Percentiles rank a stretch among this genome's conserved stretches.
These are phyloP conservation scores for Magnusiomyces suaveolens DNA, from an alignment of 1,139 yeast genomes.

Conservation along the genomic window DNA sequence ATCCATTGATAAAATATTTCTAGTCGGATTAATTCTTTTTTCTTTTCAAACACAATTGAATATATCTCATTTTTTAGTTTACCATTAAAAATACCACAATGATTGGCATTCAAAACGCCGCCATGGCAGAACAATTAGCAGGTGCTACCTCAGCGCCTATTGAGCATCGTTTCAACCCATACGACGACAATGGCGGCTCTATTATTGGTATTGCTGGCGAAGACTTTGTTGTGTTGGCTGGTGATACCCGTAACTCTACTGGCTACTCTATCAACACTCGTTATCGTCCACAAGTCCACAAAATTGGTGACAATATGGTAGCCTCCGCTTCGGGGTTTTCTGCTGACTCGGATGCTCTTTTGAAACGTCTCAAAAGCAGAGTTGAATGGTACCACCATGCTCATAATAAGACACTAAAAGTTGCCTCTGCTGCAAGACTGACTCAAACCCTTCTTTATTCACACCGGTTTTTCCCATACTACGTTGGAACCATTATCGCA, in stretches of 20 bases:
- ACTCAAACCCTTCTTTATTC: conserved; percentile 86
- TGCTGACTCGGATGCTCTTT: conserved; percentile 85
- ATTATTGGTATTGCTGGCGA: conserved; percentile 95
- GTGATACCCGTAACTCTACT: conserved; percentile 92
- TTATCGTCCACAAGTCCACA: conserved; percentile 81
- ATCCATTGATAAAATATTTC: no score
- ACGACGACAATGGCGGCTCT: conserved; percentile 95
- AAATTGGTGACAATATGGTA: conserved; percentile 79
- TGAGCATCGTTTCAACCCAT: conserved; percentile 92
- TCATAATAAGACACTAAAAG: conserved; percentile 62
- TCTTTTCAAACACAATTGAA: no score
- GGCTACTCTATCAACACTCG: conserved; percentile 93
- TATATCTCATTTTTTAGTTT: no score
- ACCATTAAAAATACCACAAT: conserved; percentile 11
- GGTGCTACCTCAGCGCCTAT: conserved; percentile 42
- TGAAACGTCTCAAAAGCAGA: conserved; percentile 64
- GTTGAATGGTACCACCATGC: conserved; percentile 92
- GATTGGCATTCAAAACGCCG: conserved; percentile 16
- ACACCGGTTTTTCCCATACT: conserved; percentile 92
- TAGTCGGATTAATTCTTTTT: no score
- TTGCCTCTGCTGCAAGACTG: conserved; percentile 77
- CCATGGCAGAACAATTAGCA: conserved; percentile 8
- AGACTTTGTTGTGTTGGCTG: conserved; percentile 93
- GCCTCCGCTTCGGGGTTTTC: conserved; percentile 94
- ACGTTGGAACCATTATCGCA: conserved; percentile 88